Percentiles rank a stretch among this genome's conserved stretches.
These are phyloP conservation scores for Angomonas desouzai DNA, from an alignment of 208 protist species.

Conservation along the genomic window DNA sequence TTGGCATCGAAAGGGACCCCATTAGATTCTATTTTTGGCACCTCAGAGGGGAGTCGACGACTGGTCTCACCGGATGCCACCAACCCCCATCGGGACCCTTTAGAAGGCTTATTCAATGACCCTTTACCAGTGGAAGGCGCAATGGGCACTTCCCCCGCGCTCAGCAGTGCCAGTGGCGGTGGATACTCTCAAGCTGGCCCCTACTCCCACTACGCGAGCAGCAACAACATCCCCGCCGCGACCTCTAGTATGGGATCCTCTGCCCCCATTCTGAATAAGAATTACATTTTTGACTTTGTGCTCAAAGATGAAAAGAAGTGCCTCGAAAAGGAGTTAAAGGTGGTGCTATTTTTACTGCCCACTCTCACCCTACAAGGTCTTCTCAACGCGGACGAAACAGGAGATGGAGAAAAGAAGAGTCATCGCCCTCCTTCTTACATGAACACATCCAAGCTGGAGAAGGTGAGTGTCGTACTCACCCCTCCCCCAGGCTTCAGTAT, in stretches of 20 bases:
- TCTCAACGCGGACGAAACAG: neutral
- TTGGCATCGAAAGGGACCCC: neutral
- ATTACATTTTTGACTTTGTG: slow-evolving; percentile 5
- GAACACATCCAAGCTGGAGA: neutral
- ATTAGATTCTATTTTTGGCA: neutral
- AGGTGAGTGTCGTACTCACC: neutral
- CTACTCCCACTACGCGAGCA: too few species aligned
- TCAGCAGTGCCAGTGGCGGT: neutral
- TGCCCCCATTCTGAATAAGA: neutral
- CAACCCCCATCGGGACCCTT: neutral
- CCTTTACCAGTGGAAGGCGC: neutral
- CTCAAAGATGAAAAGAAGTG: slow-evolving; percentile 1
- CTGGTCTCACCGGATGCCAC: too few species aligned
- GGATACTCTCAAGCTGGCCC: too few species aligned
- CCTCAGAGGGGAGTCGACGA: too few species aligned
- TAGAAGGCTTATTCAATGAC: neutral
- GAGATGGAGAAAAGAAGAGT: neutral
- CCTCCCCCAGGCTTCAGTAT: neutral
- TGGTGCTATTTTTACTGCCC: neutral
- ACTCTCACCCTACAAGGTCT: neutral
- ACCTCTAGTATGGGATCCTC: neutral
- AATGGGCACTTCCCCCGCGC: neutral
- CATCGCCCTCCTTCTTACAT: neutral
- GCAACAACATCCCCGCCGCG: too few species aligned
- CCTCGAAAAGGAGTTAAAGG: neutral